These are phyloP conservation scores for Cryptococcus maquisensis DNA, from an alignment of 1,284 basidiomycete genomes.

Conservation along the genomic window DNA sequence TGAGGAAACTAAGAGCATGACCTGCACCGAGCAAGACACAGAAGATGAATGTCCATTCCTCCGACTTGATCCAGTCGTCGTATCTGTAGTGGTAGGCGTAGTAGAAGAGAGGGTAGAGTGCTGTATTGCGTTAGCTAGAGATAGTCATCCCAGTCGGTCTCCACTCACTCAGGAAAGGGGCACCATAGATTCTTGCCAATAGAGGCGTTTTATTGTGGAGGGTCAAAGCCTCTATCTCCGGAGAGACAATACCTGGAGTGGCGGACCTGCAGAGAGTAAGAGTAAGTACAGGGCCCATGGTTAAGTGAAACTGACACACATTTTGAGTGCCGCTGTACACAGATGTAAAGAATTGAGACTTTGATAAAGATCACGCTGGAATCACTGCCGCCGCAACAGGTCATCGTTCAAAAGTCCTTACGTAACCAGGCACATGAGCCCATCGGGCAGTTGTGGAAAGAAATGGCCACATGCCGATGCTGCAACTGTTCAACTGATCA, in stretches of 20 bases:
- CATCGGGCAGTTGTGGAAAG: too few species aligned
- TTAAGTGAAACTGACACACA: slow-evolving; percentile 4
- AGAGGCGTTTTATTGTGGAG: slow-evolving; percentile 76
- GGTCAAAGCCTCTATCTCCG: slow-evolving; percentile 76
- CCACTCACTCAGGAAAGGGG: slow-evolving; percentile 65
- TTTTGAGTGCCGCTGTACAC: slow-evolving; percentile 2
- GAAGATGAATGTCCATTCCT: slow-evolving; percentile 94
- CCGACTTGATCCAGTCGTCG: slow-evolving; percentile 84
- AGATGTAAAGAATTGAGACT: not conserved
- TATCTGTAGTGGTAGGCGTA: slow-evolving; percentile 84
- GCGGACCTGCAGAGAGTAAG: slow-evolving; percentile 15
- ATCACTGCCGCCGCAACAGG: too few species aligned
- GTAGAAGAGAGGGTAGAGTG: slow-evolving; percentile 81
- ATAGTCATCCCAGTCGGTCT: not conserved
- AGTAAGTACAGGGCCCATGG: not conserved
- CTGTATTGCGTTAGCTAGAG: slow-evolving; percentile 15
- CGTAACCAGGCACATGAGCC: too few species aligned
- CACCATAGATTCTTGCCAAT: slow-evolving; percentile 72
- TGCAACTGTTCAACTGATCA: too few species aligned
- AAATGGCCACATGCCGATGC: too few species aligned
- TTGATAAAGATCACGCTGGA: too few species aligned
- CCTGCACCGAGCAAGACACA: slow-evolving; percentile 77
- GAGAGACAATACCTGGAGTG: slow-evolving; percentile 58
- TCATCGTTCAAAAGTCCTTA: too few species aligned
- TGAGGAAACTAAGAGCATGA: slow-evolving; percentile 88